Evolutionary conservation across 2,329 filamentous ascomycete genomes (phyloP).

Genomic region (Diaporthe australafricana): DNA sequence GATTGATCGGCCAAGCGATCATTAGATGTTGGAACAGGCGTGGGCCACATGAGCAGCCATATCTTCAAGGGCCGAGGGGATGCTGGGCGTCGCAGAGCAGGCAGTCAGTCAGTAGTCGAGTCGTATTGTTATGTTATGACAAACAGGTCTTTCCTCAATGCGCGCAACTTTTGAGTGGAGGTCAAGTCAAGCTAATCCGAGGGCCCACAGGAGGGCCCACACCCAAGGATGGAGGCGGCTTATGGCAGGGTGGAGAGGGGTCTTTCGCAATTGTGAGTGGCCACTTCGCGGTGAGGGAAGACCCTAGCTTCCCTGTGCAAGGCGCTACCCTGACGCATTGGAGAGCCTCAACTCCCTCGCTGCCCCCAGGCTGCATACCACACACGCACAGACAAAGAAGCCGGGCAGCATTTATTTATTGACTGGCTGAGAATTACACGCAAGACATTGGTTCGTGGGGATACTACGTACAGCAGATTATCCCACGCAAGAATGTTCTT

Average conservation of each 20-base stretch:
- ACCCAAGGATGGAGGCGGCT: neutral
- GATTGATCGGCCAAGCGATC: neutral
- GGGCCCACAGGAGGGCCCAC: neutral
- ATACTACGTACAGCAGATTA: too few species aligned
- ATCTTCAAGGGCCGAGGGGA: neutral
- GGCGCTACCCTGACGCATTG: too few species aligned
- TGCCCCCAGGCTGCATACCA: too few species aligned
- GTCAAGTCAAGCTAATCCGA: neutral
- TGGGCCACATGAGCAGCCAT: neutral
- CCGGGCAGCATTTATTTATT: too few species aligned
- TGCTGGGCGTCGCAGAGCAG: neutral
- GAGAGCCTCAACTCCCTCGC: too few species aligned
- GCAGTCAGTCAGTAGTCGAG: neutral
- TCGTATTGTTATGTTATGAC: neutral
- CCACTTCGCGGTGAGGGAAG: neutral
- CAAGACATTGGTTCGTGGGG: too few species aligned
- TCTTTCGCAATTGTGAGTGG: neutral
- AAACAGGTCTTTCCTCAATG: neutral
- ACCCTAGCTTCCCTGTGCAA: neutral
- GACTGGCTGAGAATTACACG: too few species aligned
- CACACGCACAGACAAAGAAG: too few species aligned
- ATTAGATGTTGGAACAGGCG: neutral
- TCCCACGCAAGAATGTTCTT: too few species aligned
- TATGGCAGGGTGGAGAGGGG: neutral
- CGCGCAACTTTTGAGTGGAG: constrained; percentile 28